Base-by-base conservation (phyloP, 2,329 filamentous ascomycete species). In the Mycosphaerella sp. region DNA sequence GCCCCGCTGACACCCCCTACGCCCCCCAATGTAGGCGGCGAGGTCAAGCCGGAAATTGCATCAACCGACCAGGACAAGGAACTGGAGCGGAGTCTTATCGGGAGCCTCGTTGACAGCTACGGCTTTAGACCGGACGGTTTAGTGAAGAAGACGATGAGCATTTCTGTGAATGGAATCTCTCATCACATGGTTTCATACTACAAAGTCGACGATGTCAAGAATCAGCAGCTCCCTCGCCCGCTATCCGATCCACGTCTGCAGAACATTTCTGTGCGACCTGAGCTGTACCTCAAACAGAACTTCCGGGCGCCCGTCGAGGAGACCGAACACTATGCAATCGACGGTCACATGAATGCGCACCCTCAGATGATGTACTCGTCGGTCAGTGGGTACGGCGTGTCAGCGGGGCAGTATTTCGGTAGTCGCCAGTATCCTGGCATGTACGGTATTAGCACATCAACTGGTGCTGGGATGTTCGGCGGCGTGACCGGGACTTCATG, bases 171-270 rank as follows among this genome's bases (percentile, higher is more conserved):
- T 21, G 85, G 85, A 2, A 79, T 89, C 2, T 83, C 82, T 2
- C 89, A 95, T 63, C 89, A 95, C 63, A 73, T 96, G 45, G 89
- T 95, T 36, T 90, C 86, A 13, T 96, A 96, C 67, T 95, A 95
- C 72, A 87, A 75, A 39, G 77, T 91, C 9, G 81, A 87, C 5
- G 89, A 95, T 64, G 86, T 89, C n/a, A 76, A 82, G 60, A 72
- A 75, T 41, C 75, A 78, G n/a, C 69, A 66, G 13, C 74, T 91
- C 9, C 71, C 66, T 25, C 77, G 79, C 0, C 87, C 86, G 0
- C 70, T 75, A 1, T 74, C 79, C 48, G 76, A 81, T 52, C 72
- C 76, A n/a, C 63, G 66, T 13, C 61, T 69, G 7, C 52, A 59
- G 18, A 63, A 63, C 55, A 64, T 69, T 28, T 61, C 62, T 6